phyloP scores from a whole-genome alignment of 805 yeast species.

The Yarrowia hollandica region DNA sequence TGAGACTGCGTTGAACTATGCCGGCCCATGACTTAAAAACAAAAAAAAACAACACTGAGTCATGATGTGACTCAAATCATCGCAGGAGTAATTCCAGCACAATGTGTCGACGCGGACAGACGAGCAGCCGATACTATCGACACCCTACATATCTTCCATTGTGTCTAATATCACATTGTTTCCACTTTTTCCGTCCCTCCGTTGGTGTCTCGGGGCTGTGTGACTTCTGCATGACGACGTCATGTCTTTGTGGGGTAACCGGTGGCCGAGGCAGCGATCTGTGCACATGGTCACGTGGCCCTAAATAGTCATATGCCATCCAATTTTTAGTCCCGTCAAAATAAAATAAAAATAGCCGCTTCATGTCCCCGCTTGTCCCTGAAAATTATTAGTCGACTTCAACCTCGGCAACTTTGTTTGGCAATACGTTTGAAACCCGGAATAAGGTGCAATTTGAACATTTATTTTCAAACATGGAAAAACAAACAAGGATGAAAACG shows the following conservation, averaged over 20 bases:
- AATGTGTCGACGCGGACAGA: too few relatives aligned
- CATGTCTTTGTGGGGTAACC: slow-evolving; percentile 19
- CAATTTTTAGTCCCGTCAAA: background rate
- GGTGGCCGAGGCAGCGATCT: background rate
- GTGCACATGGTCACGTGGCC: background rate
- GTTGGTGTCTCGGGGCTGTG: too few relatives aligned
- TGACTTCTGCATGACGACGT: slow-evolving; percentile 7
- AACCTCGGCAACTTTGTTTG: background rate
- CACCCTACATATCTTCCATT: too few relatives aligned
- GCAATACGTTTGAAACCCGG: background rate
- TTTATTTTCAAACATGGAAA: too few relatives aligned
- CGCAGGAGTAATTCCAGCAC: too few relatives aligned
- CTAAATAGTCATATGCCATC: background rate
- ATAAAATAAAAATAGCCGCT: background rate
- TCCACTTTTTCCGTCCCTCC: too few relatives aligned
- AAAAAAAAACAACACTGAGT: slow-evolving; percentile 5
- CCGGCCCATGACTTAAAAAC: too few relatives aligned
- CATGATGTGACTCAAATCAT: background rate
- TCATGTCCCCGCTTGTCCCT: too few relatives aligned
- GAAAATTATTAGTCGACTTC: too few relatives aligned
- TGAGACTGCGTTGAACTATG: background rate
- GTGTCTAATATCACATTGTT: too few relatives aligned
- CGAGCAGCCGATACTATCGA: too few relatives aligned
- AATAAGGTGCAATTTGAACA: background rate
- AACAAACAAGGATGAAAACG: background rate